Evolutionary conservation across 75 land plant species (phyloP), one percentile per base, ranked within the genome.

Genomic region (Picea glauca): DNA sequence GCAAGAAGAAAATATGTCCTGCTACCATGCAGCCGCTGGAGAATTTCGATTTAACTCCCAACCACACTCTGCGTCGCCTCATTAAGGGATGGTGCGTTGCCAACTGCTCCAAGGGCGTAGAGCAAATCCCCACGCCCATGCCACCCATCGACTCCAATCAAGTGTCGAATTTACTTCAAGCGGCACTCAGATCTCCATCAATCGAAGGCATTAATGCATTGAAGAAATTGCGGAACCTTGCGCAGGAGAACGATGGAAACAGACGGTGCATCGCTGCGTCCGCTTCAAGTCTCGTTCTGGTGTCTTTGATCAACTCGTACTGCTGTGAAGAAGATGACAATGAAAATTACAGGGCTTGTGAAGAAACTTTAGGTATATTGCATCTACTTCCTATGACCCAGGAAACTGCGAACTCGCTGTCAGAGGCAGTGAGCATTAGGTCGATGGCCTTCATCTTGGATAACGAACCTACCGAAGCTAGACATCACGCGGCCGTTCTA

Each of bases 1-100:
- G 70, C 32, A 83, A 81, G 76, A 82, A 90, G 54, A 35, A 62
- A 5, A 83, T 87, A 1, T 91, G 93, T 62, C 93, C 93, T 1
- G 83, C 81, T 11, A 91, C 93, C 21, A 89, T 80, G 85, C 89
- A 87, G 79, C 13, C 50, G 12, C 60, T 86, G 30, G 15, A 65
- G 38, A 80, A 30, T 58, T 66, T 78, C 72, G 81, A 88, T 3
- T 76, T 88, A 21, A 88, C 80, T 6, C 89, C 89, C 40, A 88
- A 88, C 58, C 84, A 76, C 82, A 88, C 84, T 21, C 87, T 88
- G 50, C 65, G 76, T 13, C 84, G 89, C 35, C 65, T 88, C 40
- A 88, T 88, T 32, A 59, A 50, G 26, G 32, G 72, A 1, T 85
- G 80, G 86, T 75, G 77, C 32, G 58, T 50, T 23, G 59, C 18